Conservation (phyloP, 2,329 filamentous ascomycete species). For the Phialophora chinensis region DNA sequence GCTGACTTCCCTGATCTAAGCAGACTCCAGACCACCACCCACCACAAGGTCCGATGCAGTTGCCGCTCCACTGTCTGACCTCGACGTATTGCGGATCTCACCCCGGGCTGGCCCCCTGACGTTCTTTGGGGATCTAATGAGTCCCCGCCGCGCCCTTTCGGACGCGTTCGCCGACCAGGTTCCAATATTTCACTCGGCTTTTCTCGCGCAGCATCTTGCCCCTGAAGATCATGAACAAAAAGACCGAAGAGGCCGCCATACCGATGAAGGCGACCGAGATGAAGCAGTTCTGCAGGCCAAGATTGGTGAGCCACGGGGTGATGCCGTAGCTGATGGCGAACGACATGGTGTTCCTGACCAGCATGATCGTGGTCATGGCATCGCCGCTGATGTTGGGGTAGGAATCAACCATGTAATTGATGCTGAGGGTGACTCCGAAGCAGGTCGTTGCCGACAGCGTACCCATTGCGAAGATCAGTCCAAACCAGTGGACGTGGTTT, state of each 20-base stretch:
- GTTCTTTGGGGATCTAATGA: too few species aligned
- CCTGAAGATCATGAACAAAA: constrained; percentile 49
- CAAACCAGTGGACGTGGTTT: constrained; percentile 57
- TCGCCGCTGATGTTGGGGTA: constrained; percentile 58
- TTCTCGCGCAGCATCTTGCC: constrained; percentile 47
- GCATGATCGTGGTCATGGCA: constrained; percentile 58
- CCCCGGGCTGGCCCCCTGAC: too few species aligned
- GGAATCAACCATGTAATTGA: constrained; percentile 57
- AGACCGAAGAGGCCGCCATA: constrained; percentile 47
- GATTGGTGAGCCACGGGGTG: constrained; percentile 50
- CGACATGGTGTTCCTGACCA: constrained; percentile 58
- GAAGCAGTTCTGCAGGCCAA: constrained; percentile 52
- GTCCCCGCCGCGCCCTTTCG: constrained; percentile 11
- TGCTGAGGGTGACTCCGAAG: constrained; percentile 52
- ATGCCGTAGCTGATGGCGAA: constrained; percentile 60
- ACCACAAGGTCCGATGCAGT: too few species aligned
- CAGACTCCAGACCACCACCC: too few species aligned
- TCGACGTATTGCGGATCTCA: too few species aligned
- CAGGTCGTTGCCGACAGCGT: constrained; percentile 53
- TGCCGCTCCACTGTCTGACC: too few species aligned
- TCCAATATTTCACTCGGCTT: constrained; percentile 48
- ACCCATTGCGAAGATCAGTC: constrained; percentile 57
- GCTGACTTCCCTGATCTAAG: too few species aligned
- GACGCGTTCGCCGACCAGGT: constrained; percentile 40
- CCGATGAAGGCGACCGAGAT: constrained; percentile 49